A percentile compares a stretch with the other conserved stretches of the same genome.
phyloP scores from a whole-genome alignment of 164 flowering plant genomes.

The Aristolochia fimbriata region DNA sequence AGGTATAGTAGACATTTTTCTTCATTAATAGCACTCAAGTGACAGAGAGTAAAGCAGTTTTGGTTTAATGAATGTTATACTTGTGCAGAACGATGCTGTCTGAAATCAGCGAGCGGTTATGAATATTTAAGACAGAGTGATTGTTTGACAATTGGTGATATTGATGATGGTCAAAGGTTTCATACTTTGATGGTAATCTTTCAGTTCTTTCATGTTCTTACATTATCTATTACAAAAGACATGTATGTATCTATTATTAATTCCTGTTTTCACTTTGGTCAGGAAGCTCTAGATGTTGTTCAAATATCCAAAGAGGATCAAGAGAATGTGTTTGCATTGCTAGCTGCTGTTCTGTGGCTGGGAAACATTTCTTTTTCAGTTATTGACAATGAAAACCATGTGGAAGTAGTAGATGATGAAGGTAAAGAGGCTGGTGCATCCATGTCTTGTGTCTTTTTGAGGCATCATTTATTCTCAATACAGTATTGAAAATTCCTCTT shows the following conservation, averaged over 20 bases:
- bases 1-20: constrained; percentile 32
- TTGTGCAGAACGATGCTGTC: constrained; percentile 55
- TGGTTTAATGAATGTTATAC: background rate
- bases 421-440: constrained; percentile 27
- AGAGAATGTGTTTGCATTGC: constrained; percentile 59
- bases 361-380: constrained; percentile 78
- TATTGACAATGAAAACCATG: constrained; percentile 65
- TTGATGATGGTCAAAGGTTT: constrained; percentile 67
- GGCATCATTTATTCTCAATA: too few species aligned
- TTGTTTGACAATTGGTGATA: constrained; percentile 56
- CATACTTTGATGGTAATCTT: constrained; percentile 56
- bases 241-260: background rate
- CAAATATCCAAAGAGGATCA: constrained; percentile 61
- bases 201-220: background rate
- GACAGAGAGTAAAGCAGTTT: background rate
- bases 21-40: background rate
- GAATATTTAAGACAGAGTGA: constrained; percentile 71
- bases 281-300: constrained; percentile 72
- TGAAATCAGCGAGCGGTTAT: constrained; percentile 58
- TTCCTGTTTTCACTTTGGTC: constrained; percentile 8
- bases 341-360: constrained; percentile 86
- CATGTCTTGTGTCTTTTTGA: constrained; percentile 4
- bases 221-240: background rate
- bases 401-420: constrained; percentile 71
- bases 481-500: too few species aligned